Conservation (phyloP, 768 basidiomycete genomes). For the Suillus tomentosus region DNA sequence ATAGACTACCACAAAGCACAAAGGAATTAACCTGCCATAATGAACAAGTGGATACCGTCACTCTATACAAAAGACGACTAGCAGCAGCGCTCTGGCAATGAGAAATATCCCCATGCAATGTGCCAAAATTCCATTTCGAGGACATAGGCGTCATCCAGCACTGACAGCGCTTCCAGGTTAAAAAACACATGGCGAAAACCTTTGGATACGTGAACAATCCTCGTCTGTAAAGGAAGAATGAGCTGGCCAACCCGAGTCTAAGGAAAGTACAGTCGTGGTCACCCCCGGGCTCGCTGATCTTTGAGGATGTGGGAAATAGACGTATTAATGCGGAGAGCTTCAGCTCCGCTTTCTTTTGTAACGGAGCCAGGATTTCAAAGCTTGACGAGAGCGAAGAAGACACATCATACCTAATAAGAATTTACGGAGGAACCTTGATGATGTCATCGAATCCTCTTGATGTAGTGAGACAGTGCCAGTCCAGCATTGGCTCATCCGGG, state of each 20-base stretch:
- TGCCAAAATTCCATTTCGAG: not conserved
- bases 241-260: not conserved
- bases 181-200: not conserved
- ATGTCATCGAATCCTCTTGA: slow-evolving; percentile 2
- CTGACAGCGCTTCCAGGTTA: not conserved
- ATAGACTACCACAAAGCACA: not conserved
- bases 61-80: not conserved
- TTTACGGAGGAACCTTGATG: slow-evolving; percentile 1
- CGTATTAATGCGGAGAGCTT: not conserved
- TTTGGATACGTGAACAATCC: not conserved
- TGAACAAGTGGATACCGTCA: not conserved
- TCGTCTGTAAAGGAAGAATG: not conserved
- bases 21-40: not conserved
- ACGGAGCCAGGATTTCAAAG: not conserved
- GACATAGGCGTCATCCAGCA: not conserved
- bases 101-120: not conserved
- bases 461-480: not conserved
- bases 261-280: not conserved
- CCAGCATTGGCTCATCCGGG: not conserved
- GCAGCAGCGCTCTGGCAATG: slow-evolving; percentile 20
- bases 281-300: not conserved
- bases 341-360: not conserved
- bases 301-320: not conserved
- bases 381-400: not conserved
- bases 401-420: not conserved